Conservation (phyloP, 2,329 filamentous ascomycete genomes). For the Fusarium sarcochroum region DNA sequence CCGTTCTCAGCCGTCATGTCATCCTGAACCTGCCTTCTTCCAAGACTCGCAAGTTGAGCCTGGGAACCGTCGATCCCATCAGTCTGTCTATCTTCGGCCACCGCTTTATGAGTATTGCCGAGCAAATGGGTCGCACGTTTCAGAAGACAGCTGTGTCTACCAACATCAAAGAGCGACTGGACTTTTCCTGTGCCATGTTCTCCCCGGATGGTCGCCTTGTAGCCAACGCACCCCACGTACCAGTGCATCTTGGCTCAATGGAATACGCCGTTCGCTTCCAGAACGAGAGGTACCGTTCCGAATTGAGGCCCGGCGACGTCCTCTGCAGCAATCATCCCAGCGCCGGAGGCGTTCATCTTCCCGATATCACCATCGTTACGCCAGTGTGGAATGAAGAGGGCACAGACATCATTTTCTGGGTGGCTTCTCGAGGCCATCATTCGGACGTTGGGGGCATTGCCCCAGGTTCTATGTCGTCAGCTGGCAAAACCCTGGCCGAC, state of each 20-base stretch:
- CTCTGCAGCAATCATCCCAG: conserved; percentile 87
- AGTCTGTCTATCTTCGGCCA: conserved; percentile 85
- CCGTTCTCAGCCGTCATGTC: too few species aligned
- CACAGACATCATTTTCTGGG: too few species aligned
- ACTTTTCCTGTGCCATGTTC: conserved; percentile 87
- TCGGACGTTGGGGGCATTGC: conserved; percentile 86
- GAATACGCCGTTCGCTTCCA: conserved; percentile 74
- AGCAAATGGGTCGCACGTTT: conserved; percentile 84
- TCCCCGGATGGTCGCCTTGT: conserved; percentile 61
- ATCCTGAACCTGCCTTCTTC: too few species aligned
- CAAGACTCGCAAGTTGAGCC: too few species aligned
- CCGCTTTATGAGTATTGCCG: conserved; percentile 87
- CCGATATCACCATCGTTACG: conserved; percentile 80
- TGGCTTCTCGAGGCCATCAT: conserved; percentile 65
- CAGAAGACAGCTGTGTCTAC: conserved; percentile 86
- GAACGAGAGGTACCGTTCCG: too few species aligned
- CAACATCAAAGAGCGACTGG: conserved; percentile 85
- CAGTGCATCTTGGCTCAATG: conserved; percentile 86
- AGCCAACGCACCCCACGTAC: conserved; percentile 83
- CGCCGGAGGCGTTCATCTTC: conserved; percentile 85
- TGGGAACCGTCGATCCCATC: conserved; percentile 76
- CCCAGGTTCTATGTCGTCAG: conserved; percentile 84
- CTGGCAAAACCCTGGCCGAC: conserved; percentile 73
- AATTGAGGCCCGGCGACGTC: conserved; percentile 73
- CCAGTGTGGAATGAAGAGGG: too few species aligned